A percentile compares a stretch with the other conserved stretches of the same genome.
Evolutionary conservation across 2,329 filamentous ascomycete genomes (phyloP).

Genomic region (Ustilaginoidea virens): DNA sequence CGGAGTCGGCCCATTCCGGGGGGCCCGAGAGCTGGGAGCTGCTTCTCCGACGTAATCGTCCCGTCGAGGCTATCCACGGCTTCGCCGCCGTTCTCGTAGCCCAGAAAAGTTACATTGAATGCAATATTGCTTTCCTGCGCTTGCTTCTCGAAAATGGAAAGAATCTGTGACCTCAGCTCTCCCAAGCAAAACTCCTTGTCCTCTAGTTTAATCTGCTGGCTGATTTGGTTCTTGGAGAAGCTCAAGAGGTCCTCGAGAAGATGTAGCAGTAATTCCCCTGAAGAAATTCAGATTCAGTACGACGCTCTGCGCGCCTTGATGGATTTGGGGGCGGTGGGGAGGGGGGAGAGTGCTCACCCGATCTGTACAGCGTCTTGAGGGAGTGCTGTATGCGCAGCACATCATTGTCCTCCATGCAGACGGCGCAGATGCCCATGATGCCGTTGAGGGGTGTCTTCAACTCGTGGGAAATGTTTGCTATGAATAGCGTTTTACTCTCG

Average conservation of each 20-base stretch:
- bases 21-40: slow-evolving; percentile 45
- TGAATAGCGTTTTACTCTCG: slow-evolving; percentile 93
- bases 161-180: slow-evolving; percentile 70
- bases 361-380: slow-evolving; percentile 68
- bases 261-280: slow-evolving; percentile 61
- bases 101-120: slow-evolving; percentile 56
- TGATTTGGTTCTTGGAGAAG: slow-evolving; percentile 91
- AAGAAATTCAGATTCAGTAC: background rate
- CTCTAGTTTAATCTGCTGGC: slow-evolving; percentile 66
- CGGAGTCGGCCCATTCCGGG: slow-evolving; percentile 52
- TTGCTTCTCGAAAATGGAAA: slow-evolving; percentile 83
- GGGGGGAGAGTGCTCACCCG: too few species aligned
- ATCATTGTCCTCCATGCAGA: slow-evolving; percentile 86
- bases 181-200: slow-evolving; percentile 72
- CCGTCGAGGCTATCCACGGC: slow-evolving; percentile 17
- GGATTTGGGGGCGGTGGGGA: too few species aligned
- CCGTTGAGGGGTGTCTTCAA: slow-evolving; percentile 92
- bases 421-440: slow-evolving; percentile 84
- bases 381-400: slow-evolving; percentile 64
- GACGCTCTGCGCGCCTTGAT: too few species aligned
- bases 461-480: slow-evolving; percentile 81
- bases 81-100: slow-evolving; percentile 10
- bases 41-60: slow-evolving; percentile 18
- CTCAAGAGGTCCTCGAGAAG: slow-evolving; percentile 79
- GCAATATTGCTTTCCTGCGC: slow-evolving; percentile 65